Evolutionary conservation across 805 yeast species (phyloP).

Genomic region (Suhomyces emberorum): DNA sequence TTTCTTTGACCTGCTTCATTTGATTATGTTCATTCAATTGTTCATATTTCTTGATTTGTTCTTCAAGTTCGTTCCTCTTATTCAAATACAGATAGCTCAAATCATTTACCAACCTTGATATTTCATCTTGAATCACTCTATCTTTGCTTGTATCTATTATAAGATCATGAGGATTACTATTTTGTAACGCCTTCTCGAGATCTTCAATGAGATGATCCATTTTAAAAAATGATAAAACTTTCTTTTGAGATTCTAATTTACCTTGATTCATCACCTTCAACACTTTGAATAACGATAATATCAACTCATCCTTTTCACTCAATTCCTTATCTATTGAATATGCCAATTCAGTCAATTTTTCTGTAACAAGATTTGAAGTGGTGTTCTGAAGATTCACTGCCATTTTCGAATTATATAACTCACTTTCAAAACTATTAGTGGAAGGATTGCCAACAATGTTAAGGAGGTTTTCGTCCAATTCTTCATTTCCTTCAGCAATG

Average conservation of each 20-base stretch:
- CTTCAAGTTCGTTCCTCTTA: slow-evolving; percentile 27
- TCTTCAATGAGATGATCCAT: slow-evolving; percentile 32
- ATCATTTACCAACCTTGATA: slow-evolving; percentile 37
- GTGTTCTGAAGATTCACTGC: slow-evolving; percentile 33
- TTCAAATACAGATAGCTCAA: slow-evolving; percentile 33
- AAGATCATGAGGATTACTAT: slow-evolving; percentile 12
- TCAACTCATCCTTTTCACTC: slow-evolving; percentile 32
- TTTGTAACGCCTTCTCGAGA: slow-evolving; percentile 13
- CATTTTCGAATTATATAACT: slow-evolving; percentile 32
- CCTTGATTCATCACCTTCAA: slow-evolving; percentile 20
- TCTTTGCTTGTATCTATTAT: slow-evolving; percentile 26
- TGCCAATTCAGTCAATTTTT: slow-evolving; percentile 37
- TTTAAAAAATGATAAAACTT: slow-evolving; percentile 26
- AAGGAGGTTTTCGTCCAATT: not conserved
- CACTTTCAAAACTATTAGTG: slow-evolving; percentile 35
- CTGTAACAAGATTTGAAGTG: slow-evolving; percentile 34
- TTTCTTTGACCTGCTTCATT: not conserved
- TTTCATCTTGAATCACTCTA: slow-evolving; percentile 39
- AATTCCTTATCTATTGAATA: slow-evolving; percentile 38
- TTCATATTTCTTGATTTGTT: slow-evolving; percentile 10
- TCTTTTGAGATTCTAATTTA: slow-evolving; percentile 28
- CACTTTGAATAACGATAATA: slow-evolving; percentile 25
- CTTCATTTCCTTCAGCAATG: slow-evolving; percentile 1
- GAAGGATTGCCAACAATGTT: slow-evolving; percentile 3
- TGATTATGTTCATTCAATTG: slow-evolving; percentile 11